Base-by-base conservation (phyloP, 768 basidiomycete species). In the Tulasnella sp. region DNA sequence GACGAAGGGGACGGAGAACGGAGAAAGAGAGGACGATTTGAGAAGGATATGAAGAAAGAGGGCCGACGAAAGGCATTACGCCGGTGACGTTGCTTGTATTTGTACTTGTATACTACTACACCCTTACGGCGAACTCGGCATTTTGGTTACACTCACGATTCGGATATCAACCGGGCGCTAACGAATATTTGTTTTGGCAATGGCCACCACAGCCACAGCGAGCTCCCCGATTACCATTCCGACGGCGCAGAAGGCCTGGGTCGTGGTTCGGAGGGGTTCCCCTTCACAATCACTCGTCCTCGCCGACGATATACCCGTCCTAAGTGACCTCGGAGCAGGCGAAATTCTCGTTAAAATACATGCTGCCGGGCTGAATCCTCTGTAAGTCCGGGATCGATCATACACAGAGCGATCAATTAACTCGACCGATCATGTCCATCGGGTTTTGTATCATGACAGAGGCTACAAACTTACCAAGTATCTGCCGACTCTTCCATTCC, bases 361-460 rank as follows among this genome's bases (percentile, higher is more conserved):
- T 19, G 75, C 79, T 8, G 76, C 74, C 0, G 81, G 82, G 0
- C 69, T 87, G 39, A 89, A 89, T 63, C 84, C 84, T 1, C 73
- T 80, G 79, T 83, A 66, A 59, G 62, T 35, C 5, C 29, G 14
- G n/a, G n/a, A n/a, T n/a, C n/a, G n/a, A n/a, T n/a, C n/a, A n/a
- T n/a, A n/a, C n/a, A n/a, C n/a, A n/a, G n/a, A n/a, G n/a, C 11
- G 41, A 15, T 8, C 34, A 9, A 12, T 27, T 32, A n/a, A 35
- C 9, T 19, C 25, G 9, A 15, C 32, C 9, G 2, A 2, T 19
- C 25, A 6, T 31, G 15, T n/a, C 15, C n/a, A n/a, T 19, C 17
- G 2, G 7, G 27, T 11, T 7, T 32, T 6, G 27, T 14, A 15
- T 55, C 32, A n/a, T n/a, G n/a, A n/a, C 61, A 84, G 83, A 34